phyloP scores from a whole-genome alignment of 1,139 yeast genomes.

The Pichia sp. region DNA sequence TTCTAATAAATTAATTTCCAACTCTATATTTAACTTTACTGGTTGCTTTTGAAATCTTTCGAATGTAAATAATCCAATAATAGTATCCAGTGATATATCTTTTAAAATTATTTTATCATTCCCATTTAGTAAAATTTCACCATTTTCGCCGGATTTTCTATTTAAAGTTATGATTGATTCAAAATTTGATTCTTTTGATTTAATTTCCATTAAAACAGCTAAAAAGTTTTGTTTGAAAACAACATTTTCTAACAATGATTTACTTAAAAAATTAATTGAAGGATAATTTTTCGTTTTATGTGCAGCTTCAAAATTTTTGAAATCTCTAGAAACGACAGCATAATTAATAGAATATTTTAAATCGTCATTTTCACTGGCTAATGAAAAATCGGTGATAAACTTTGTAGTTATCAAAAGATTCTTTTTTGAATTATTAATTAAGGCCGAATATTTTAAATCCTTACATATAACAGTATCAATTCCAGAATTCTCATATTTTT shows the following conservation, averaged over 20 bases:
- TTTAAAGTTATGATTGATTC: constrained; percentile 2
- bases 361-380: constrained; percentile 72
- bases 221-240: constrained; percentile 18
- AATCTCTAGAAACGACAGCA: constrained; percentile 69
- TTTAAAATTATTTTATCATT: constrained; percentile 4
- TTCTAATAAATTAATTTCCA: constrained; percentile 32
- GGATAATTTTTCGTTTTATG: constrained; percentile 44
- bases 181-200: constrained; percentile 1
- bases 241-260: constrained; percentile 41
- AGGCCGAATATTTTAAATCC: constrained; percentile 15
- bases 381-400: constrained; percentile 60
- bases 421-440: constrained; percentile 10
- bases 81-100: constrained; percentile 34
- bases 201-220: constrained; percentile 15
- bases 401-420: constrained; percentile 30
- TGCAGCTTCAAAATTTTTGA: constrained; percentile 45
- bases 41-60: constrained; percentile 79
- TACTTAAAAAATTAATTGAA: constrained; percentile 53
- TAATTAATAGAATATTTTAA: constrained; percentile 77
- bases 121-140: constrained; percentile 7
- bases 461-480: constrained; percentile 22
- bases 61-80: constrained; percentile 88
- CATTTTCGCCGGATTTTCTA: constrained; percentile 11
- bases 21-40: constrained; percentile 47
- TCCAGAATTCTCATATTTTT: too few species aligned